A percentile compares a stretch with the other conserved stretches of the same genome.
phyloP scores from a whole-genome alignment of 2,329 filamentous ascomycete species.

The Dothideomycetes sp. region DNA sequence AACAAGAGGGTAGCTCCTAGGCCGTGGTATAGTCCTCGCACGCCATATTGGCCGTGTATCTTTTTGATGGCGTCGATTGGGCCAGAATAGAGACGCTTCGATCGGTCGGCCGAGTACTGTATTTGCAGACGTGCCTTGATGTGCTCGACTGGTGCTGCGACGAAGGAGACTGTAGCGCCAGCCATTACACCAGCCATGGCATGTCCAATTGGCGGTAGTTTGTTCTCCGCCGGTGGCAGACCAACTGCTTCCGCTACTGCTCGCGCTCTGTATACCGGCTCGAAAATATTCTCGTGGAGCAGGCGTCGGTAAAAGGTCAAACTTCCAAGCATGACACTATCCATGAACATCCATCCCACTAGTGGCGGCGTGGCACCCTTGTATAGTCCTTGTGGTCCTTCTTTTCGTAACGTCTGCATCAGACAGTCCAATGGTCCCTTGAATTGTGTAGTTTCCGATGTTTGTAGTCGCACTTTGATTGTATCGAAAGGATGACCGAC shows the following conservation, averaged over 20 bases:
- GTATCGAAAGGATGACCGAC: conserved; percentile 76
- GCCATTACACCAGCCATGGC: conserved; percentile 79
- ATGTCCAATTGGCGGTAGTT: conserved; percentile 68
- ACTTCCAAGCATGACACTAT: conserved; percentile 82
- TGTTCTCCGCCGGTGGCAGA: conserved; percentile 20
- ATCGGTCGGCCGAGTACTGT: conserved; percentile 76
- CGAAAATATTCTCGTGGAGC: conserved; percentile 69
- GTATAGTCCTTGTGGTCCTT: conserved; percentile 78
- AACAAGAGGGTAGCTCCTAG: conserved; percentile 78
- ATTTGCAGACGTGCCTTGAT: conserved; percentile 89
- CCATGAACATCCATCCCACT: conserved; percentile 98
- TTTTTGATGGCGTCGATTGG: conserved; percentile 74
- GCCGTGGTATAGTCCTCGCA: conserved; percentile 76
- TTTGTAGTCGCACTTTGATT: conserved; percentile 91
- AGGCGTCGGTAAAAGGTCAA: conserved; percentile 81
- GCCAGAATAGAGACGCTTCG: conserved; percentile 68
- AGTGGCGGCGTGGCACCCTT: conserved; percentile 81
- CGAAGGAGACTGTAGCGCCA: conserved; percentile 80
- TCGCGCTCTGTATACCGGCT: conserved; percentile 29
- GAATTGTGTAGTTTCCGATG: conserved; percentile 67
- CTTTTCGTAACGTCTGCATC: conserved; percentile 70
- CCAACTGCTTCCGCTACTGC: conserved; percentile 17
- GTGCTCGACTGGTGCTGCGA: conserved; percentile 90
- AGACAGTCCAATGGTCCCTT: conserved; percentile 77
- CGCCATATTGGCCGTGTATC: conserved; percentile 55